These are phyloP conservation scores for Phaeosphaeriaceae sp. DNA, from an alignment of 2,329 filamentous ascomycete genomes.

Conservation along the genomic window DNA sequence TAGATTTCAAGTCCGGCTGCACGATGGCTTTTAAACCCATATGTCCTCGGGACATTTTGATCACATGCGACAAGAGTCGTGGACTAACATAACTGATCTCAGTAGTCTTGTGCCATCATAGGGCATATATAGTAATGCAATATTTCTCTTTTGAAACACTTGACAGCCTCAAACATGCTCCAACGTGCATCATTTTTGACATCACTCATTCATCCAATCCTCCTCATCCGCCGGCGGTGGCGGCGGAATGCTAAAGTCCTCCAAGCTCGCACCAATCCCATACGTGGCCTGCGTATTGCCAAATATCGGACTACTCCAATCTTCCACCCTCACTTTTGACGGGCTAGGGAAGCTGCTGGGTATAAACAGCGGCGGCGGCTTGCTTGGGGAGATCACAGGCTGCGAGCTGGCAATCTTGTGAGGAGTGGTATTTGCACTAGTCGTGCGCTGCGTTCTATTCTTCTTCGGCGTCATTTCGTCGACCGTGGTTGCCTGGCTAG, in stretches of 20 bases:
- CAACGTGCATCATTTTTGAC: neutral
- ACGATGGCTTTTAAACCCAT: slow-evolving; percentile 3
- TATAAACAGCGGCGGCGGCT: slow-evolving; percentile 41
- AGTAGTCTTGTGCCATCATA: no score
- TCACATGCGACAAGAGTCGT: neutral
- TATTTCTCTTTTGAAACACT: no score
- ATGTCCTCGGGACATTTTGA: neutral
- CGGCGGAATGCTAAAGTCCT: slow-evolving; percentile 44
- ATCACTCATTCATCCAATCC: neutral
- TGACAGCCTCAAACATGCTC: neutral
- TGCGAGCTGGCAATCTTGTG: slow-evolving; percentile 27
- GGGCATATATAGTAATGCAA: neutral
- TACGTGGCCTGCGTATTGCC: slow-evolving; percentile 16
- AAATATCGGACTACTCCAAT: slow-evolving; percentile 35
- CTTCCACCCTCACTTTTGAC: slow-evolving; percentile 20
- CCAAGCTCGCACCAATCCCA: slow-evolving; percentile 27
- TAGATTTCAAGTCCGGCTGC: slow-evolving; percentile 12
- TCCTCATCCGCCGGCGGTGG: slow-evolving; percentile 32
- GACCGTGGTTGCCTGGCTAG: slow-evolving; percentile 45
- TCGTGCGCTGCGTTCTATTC: slow-evolving; percentile 12
- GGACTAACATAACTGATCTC: no score
- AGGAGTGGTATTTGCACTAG: slow-evolving; percentile 31
- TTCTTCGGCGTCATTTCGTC: slow-evolving; percentile 34
- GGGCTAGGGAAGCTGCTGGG: slow-evolving; percentile 45
- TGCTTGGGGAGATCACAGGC: slow-evolving; percentile 26